phyloP scores from a whole-genome alignment of 1,284 basidiomycete species.

The Fomitopsis betulina region DNA sequence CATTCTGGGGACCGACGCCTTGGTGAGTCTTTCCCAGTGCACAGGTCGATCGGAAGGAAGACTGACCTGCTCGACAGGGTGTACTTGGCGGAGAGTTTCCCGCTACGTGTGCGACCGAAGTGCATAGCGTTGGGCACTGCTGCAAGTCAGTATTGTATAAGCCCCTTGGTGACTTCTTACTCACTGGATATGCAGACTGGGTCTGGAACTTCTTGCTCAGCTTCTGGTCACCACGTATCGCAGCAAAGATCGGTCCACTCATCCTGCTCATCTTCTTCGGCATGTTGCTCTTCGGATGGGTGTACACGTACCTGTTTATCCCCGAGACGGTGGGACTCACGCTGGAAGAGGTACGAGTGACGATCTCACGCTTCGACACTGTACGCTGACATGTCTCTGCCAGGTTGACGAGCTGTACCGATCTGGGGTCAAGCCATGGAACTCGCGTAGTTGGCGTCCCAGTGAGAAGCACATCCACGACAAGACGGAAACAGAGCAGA shows the following conservation, averaged over 20 bases:
- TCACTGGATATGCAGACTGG: slow-evolving; percentile 37
- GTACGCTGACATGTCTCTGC: background rate
- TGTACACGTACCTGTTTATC: slow-evolving; percentile 66
- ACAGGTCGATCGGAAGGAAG: background rate
- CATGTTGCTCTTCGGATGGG: slow-evolving; percentile 64
- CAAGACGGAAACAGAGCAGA: slow-evolving; percentile 6
- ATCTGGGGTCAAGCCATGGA: slow-evolving; percentile 61
- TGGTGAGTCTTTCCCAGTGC: slow-evolving; percentile 11
- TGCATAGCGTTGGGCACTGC: slow-evolving; percentile 69
- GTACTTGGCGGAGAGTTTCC: slow-evolving; percentile 60
- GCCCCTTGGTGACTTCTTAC: background rate
- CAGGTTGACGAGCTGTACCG: slow-evolving; percentile 73
- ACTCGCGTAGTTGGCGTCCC: slow-evolving; percentile 57
- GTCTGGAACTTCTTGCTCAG: slow-evolving; percentile 73
- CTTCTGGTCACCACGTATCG: slow-evolving; percentile 68
- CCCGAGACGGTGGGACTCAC: slow-evolving; percentile 76
- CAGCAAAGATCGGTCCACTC: slow-evolving; percentile 64
- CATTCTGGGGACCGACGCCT: slow-evolving; percentile 71
- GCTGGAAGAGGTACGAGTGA: slow-evolving; percentile 58
- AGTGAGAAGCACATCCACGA: slow-evolving; percentile 26
- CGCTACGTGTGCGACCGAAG: slow-evolving; percentile 74
- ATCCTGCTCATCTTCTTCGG: slow-evolving; percentile 77
- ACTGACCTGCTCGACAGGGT: slow-evolving; percentile 30
- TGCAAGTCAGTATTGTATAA: slow-evolving; percentile 31
- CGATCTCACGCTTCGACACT: background rate